Evolutionary conservation across 2,329 filamentous ascomycete species (phyloP), one percentile per base, ranked within the genome.

Genomic region (Diaporthe caulivora): DNA sequence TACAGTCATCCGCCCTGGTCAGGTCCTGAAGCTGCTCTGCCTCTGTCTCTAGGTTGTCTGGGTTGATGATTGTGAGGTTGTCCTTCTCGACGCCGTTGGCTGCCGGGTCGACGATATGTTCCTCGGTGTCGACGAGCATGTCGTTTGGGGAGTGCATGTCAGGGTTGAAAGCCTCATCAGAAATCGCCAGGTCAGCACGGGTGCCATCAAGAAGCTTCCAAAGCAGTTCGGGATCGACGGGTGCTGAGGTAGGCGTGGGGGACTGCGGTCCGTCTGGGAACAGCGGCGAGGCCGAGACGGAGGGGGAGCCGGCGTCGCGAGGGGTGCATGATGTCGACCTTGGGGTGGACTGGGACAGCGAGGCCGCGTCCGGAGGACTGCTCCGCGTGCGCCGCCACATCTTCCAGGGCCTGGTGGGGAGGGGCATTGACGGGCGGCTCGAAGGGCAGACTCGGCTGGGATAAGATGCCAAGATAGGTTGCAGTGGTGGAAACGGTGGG

Each of bases 121-220:
- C 88, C 79, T 87, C 86, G 37, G 86, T 84, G 77, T 90, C 88
- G 77, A 90, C 82, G 80, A 88, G 82, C 87, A 89, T 88, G 78
- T 89, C 86, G 81, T 87, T 89, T 18, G 87, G 88, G 68, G 88
- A 89, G 75, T 87, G 86, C 70, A 88, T 83, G 54, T 85, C 83
- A 71, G 82, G 77, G 79, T 87, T 87, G 82, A 87, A 87, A 79
- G 85, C 87, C 86, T 89, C 80, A 70, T 80, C 75, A 76, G 76
- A 75, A 55, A 78, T 70, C 65, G 68, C 72, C 65, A 80, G 71
- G 77, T 78, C 77, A 80, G 79, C 76, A 72, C 78, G 42, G 34
- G 71, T 54, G 5, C 26, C 44, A 55, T 72, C 31, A 34, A 74
- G 40, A 29, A 58, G 31, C 13, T 54, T 53, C 69, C 72, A 75